Evolutionary conservation across 2,329 filamentous ascomycete genomes (phyloP).

Genomic region (Hypoxylon sp.): DNA sequence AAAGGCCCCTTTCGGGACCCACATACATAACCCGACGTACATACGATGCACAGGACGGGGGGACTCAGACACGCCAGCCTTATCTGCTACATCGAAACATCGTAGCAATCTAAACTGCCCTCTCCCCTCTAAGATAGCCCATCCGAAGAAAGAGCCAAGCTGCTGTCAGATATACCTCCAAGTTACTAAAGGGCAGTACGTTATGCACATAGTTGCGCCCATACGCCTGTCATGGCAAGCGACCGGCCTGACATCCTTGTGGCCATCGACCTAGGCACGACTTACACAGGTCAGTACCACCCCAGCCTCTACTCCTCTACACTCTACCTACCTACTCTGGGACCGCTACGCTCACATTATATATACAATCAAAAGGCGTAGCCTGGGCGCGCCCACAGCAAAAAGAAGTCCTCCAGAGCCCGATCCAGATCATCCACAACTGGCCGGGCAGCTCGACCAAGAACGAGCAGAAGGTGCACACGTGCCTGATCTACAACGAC

Average conservation of each 20-base stretch:
- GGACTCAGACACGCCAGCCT: slow-evolving; percentile 5
- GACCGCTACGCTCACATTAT: slow-evolving; percentile 57
- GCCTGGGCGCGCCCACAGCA: slow-evolving; percentile 50
- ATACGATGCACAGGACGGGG: too few relatives aligned
- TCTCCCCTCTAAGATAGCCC: not conserved
- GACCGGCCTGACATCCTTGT: slow-evolving; percentile 56
- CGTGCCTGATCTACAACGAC: slow-evolving; percentile 61
- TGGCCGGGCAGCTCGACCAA: slow-evolving; percentile 66
- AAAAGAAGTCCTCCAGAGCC: slow-evolving; percentile 51
- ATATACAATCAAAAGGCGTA: slow-evolving; percentile 48
- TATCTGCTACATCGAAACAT: slow-evolving; percentile 7
- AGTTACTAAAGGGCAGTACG: not conserved
- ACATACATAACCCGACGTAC: not conserved
- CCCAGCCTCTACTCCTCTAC: too few relatives aligned
- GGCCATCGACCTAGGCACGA: slow-evolving; percentile 60
- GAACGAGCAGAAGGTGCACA: slow-evolving; percentile 67
- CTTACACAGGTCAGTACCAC: slow-evolving; percentile 55
- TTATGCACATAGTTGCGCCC: slow-evolving; percentile 14
- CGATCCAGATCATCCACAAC: slow-evolving; percentile 61
- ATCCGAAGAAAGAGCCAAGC: not conserved
- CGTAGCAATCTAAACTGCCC: slow-evolving; percentile 1
- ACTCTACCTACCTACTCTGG: not conserved
- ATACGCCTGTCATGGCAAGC: slow-evolving; percentile 25
- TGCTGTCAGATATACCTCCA: slow-evolving; percentile 1
- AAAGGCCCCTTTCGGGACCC: not conserved